Base-by-base conservation (phyloP, 768 basidiomycete genomes). In the Tephrocybe sp. region DNA sequence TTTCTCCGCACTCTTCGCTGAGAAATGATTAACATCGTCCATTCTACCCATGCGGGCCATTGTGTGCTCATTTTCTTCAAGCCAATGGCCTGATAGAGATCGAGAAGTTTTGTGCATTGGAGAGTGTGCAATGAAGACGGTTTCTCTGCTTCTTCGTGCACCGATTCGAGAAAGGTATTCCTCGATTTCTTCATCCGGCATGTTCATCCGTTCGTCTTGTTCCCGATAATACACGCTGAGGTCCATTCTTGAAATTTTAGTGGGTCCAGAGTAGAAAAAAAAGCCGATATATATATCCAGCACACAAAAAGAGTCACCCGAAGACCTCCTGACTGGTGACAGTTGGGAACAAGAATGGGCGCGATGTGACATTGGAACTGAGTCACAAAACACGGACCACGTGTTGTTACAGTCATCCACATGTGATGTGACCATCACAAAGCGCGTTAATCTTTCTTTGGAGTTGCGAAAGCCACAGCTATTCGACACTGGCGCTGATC, bases 171-270 rank as follows among this genome's bases (percentile, higher is more conserved):
- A 62, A 38, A 78, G 53, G 54, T 78, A 84, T 37, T 76, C 73
- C 13, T 77, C 69, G 38, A 77, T 53, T 31, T 77, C 74, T 60
- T 83, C 80, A 31, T 82, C 77, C 3, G 79, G 77, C 15, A 78
- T 51, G 38, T 68, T 72, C 80, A 84, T 79, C 8, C 70, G 72
- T 45, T 64, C 66, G 43, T 84, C 78, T 62, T 79, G 80, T 61
- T 84, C 83, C 18, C 61, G 62, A 56, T 78, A 85, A 53, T 81
- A 84, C 1, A 66, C 63, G 9, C 80, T 70, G 11, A 74, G 25
- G 47, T 74, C 71, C 32, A 69, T 61, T n/a, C 54, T 67, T 63
- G 49, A 62, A 48, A 40, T 27, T 27, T 28, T 28, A n/a, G n/a
- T 48, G 1, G 31, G 15, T n/a, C 13, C 7, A 31, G 15, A 38